Evolutionary conservation across 192 early-diverging fungal species (phyloP), one percentile per base, ranked within the genome.

Genomic region (Umbelopsis vinacea): DNA sequence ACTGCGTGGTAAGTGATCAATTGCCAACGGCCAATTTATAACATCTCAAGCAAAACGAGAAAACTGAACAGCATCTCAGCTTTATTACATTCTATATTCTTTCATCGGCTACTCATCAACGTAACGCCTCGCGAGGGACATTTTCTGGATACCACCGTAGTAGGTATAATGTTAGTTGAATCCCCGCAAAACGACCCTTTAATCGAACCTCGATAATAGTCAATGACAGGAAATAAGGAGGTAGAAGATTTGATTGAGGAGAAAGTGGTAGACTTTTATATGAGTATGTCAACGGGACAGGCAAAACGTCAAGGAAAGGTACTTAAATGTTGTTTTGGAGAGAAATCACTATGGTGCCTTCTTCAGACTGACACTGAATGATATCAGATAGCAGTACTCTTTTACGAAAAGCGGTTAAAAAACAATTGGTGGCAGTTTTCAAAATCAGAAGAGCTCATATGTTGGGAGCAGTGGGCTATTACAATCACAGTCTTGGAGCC

Each of bases 391-490:
- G 85, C 84, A n/a, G 70, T 89, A 26, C 75, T 88, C 68, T 89
- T 89, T 68, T 86, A 88, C 35, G 86, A 88, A 70, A 89, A 88
- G 71, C 67, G 83, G 67, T 72, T 81, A 71, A 88, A 88, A 71
- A 86, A 88, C 38, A 83, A 78, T 55, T 89, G 88, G 88, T 89
- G 84, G 35, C 76, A 77, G 47, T 74, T 79, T 35, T 78, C 82
- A 17, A 87, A 83, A 70, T 81, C 83, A 2, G 84, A 87, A 46
- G 84, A 85, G 29, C 74, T 83, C 21, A 84, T 86, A 10, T 88
- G 86, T 60, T 89, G 88, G 88, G 88, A 89, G 69, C 86, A 88
- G 66, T 89, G 88, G 88, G 75, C 78, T 11, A 80, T 89, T 23
- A 85, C 84, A 22, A 78, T 89, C 48, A 82, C 74, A 21, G 68